Evolutionary conservation across 225 moss, liverwort and hornwort species (phyloP).

Genomic region (Pseudoscleropodium purum): DNA sequence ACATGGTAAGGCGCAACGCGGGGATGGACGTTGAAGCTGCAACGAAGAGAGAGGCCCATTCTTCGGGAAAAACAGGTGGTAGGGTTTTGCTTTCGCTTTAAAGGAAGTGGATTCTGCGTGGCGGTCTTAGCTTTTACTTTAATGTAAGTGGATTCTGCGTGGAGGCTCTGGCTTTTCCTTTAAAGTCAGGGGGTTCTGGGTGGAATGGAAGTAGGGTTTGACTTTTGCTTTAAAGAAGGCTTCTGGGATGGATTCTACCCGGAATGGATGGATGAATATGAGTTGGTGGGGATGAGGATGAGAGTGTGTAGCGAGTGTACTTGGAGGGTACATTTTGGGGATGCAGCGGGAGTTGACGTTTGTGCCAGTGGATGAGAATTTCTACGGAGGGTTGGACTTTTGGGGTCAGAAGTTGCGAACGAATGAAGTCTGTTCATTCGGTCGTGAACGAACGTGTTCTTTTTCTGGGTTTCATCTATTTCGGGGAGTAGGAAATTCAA

Average conservation of each 20-base stretch:
- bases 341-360: neutral
- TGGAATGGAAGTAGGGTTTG: neutral
- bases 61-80: neutral
- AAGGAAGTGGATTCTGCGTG: neutral
- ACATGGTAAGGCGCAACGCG: neutral
- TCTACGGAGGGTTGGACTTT: neutral
- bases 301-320: neutral
- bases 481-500: neutral
- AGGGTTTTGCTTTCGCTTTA: neutral
- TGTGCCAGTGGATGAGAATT: neutral
- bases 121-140: neutral
- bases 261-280: too few species aligned
- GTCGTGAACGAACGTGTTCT: neutral
- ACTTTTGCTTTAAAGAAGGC: too few species aligned
- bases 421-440: neutral
- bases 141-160: neutral
- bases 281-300: neutral
- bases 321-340: neutral
- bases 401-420: neutral
- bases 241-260: too few species aligned
- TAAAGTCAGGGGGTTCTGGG: neutral
- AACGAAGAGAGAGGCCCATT: neutral
- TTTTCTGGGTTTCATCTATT: neutral
- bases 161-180: neutral
- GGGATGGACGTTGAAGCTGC: neutral